Conservation (phyloP, 2,329 filamentous ascomycete genomes). For the Talaromyces marneffei region DNA sequence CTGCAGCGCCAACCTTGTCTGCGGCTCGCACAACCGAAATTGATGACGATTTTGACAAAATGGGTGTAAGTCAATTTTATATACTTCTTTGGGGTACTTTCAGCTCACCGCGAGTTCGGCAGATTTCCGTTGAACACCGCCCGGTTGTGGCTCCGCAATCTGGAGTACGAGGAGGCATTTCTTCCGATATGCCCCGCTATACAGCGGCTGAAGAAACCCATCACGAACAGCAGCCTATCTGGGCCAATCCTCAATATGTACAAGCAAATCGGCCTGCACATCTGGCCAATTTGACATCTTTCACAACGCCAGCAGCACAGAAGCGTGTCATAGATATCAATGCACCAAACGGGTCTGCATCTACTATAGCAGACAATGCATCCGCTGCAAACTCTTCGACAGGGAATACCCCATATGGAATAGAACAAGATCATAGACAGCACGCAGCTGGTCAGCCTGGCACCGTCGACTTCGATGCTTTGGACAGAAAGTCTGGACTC, state of each 20-base stretch:
- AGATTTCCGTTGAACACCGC: constrained; percentile 14
- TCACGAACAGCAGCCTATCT: constrained; percentile 72
- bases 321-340: constrained; percentile 39
- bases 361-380: constrained; percentile 41
- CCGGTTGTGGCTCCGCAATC: constrained; percentile 7
- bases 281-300: constrained; percentile 26
- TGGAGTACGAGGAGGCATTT: constrained; percentile 10
- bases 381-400: constrained; percentile 40
- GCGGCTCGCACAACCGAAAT: constrained; percentile 67
- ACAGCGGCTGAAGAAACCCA: constrained; percentile 74
- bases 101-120: not conserved
- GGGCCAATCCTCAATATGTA: constrained; percentile 83
- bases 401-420: constrained; percentile 40
- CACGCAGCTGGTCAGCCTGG: constrained; percentile 22
- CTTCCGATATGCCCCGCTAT: constrained; percentile 26
- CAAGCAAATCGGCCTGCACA: constrained; percentile 29
- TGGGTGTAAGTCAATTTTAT: constrained; percentile 62
- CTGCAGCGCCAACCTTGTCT: constrained; percentile 79
- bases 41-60: constrained; percentile 81
- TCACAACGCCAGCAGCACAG: constrained; percentile 40
- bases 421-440: constrained; percentile 29
- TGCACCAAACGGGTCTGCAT: constrained; percentile 42
- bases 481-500: constrained; percentile 30
- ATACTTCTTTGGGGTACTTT: constrained; percentile 16
- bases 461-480: constrained; percentile 29